Percentiles rank a stretch among this genome's conserved stretches.
Conservation (phyloP, 441 rosid species). For the Bruguiera hainesii region DNA sequence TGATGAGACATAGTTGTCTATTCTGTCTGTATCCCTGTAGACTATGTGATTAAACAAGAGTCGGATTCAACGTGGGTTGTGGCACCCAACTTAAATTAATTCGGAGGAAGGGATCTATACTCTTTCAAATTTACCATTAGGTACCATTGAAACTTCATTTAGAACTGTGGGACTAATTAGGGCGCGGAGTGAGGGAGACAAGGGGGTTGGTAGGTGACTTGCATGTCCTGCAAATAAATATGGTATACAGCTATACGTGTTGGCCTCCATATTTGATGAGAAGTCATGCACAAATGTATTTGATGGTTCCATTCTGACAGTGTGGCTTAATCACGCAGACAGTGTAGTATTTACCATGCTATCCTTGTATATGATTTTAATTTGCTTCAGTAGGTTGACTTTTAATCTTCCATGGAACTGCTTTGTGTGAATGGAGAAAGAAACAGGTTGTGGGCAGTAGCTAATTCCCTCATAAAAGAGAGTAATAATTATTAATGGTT, state of each 20-base stretch:
- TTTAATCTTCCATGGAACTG: background rate
- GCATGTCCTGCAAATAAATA: no score
- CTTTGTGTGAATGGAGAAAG: background rate
- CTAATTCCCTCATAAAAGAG: no score
- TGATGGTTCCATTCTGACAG: no score
- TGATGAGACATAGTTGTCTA: background rate
- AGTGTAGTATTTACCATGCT: background rate
- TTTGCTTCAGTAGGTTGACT: background rate
- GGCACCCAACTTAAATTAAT: no score
- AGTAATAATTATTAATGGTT: background rate
- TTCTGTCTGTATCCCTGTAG: background rate
- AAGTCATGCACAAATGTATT: no score
- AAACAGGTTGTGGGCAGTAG: background rate
- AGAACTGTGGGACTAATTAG: background rate
- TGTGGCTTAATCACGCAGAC: no score
- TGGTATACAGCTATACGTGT: no score
- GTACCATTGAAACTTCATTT: no score
- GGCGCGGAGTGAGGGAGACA: background rate
- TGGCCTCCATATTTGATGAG: no score
- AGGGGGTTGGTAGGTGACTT: no score
- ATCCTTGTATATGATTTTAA: background rate
- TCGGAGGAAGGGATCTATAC: no score
- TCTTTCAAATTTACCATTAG: no score
- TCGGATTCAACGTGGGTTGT: background rate
- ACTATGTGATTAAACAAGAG: background rate